These are phyloP conservation scores for Hamamelis virginiana DNA, from an alignment of 164 flowering plant genomes.

Conservation along the genomic window DNA sequence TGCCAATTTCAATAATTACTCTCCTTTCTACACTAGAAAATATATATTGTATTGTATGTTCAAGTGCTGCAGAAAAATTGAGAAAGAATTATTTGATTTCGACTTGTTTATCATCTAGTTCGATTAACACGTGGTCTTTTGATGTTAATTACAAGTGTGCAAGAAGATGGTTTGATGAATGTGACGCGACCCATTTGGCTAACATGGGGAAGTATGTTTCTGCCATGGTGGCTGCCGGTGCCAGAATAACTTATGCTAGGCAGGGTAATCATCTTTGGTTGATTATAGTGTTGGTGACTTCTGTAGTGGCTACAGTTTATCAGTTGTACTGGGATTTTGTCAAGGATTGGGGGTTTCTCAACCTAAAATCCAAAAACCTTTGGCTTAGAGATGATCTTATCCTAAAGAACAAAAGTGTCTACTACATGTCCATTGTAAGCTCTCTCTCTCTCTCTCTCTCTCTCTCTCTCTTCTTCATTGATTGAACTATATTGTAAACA, in stretches of 20 bases:
- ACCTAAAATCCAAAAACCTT: slow-evolving; percentile 61
- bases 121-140: neutral
- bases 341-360: slow-evolving; percentile 87
- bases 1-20: no score
- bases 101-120: neutral
- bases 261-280: slow-evolving; percentile 49
- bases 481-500: neutral
- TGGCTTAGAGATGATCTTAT: slow-evolving; percentile 88
- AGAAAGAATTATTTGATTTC: no score
- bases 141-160: slow-evolving; percentile 60
- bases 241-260: slow-evolving; percentile 64
- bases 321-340: slow-evolving; percentile 98
- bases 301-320: slow-evolving; percentile 73
- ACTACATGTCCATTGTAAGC: slow-evolving; percentile 83
- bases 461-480: neutral
- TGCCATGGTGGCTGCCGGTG: slow-evolving; percentile 98
- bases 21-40: no score
- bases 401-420: slow-evolving; percentile 69
- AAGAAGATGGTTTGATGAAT: slow-evolving; percentile 87
- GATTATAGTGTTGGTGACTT: slow-evolving; percentile 58
- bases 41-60: no score
- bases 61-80: no score
- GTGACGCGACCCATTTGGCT: slow-evolving; percentile 59
- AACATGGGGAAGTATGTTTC: slow-evolving; percentile 98
- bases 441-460: slow-evolving; percentile 1